Evolutionary conservation across 352 stramenopile genomes (phyloP), one percentile per base, ranked within the genome.

Genomic region (Paralagenidium karlingii): DNA sequence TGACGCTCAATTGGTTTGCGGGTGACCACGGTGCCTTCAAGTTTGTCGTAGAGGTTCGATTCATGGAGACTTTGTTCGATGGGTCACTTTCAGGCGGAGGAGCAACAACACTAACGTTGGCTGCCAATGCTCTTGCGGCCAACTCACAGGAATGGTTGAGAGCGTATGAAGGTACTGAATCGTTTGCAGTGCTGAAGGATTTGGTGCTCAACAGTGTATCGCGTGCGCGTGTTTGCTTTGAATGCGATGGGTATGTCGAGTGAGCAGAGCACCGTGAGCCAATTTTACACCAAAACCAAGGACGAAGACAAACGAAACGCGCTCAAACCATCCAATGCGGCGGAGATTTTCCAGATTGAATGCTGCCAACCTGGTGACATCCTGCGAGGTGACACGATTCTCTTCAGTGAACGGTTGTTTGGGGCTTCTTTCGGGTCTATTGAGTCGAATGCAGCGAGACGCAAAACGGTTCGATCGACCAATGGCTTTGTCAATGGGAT

Each of bases 351-450:
- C 44, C 67, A 66, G 8, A 48, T 89, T 40, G 75, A 91, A 57
- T 84, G 69, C 28, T 56, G 49, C 11, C 66, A 73, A 30, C 60
- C 71, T 16, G 82, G 81, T 21, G 82, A 95, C 36, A 47, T 95
- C 19, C 80, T 94, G 10, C 55, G 68, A 1, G 83, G 85, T 8
- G 87, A 96, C 46, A 90, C 79, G 20, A 84, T 95, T 4, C 69
- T 96, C 31, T 95, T 96, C 44, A 92, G 81, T 18, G 85, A 96
- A 51, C 71, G 87, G 13, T 66, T 96, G n/a, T 70, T 82, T 34
- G 63, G 57, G 19, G 30, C 36, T 13, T 38, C 45, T 8, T 38
- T 41, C 10, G 45, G 37, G 10, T 43, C 38, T n/a, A 33, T 53
- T 16, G 27, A 40, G n/a, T 40, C 50, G n/a, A 42, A 52, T 3